Conservation (phyloP, 352 stramenopile genomes). For the Phytopythium sindhum region DNA sequence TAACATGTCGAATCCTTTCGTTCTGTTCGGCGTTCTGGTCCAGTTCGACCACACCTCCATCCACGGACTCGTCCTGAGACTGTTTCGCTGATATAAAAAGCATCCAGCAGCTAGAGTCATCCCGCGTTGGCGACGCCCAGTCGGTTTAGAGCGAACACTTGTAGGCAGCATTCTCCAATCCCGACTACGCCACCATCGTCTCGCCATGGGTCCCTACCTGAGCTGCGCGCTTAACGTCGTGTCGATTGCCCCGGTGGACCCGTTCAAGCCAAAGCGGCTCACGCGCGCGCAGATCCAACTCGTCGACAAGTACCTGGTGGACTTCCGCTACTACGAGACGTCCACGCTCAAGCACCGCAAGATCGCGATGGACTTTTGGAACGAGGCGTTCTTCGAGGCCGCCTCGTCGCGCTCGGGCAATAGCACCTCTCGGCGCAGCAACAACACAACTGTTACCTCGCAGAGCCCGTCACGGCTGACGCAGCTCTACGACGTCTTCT, state of each 20-base stretch:
- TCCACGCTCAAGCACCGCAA: constrained; percentile 30
- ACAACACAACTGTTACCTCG: constrained; percentile 8
- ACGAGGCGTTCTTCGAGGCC: constrained; percentile 33
- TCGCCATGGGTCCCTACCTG: constrained; percentile 14
- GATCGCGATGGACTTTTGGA: constrained; percentile 31
- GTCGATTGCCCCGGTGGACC: constrained; percentile 7
- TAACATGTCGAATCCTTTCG: neutral
- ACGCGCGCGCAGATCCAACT: constrained; percentile 25
- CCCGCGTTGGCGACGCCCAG: neutral
- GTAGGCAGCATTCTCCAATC: neutral
- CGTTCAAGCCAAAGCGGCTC: constrained; percentile 16
- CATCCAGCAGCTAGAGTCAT: neutral
- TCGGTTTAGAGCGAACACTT: neutral
- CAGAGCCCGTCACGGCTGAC: constrained; percentile 19
- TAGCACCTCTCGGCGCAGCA: constrained; percentile 1
- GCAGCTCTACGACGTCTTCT: constrained; percentile 46
- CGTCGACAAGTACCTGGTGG: constrained; percentile 29
- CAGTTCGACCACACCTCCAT: neutral
- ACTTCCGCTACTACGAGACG: constrained; percentile 36
- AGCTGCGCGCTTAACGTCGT: constrained; percentile 20
- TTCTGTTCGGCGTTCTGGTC: neutral
- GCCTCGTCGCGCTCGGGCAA: constrained; percentile 15
- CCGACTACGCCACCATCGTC: neutral
- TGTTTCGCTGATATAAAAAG: neutral
- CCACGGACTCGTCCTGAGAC: neutral